phyloP scores from a whole-genome alignment of 208 protist species.

The Acanthamoeba castellanii region DNA sequence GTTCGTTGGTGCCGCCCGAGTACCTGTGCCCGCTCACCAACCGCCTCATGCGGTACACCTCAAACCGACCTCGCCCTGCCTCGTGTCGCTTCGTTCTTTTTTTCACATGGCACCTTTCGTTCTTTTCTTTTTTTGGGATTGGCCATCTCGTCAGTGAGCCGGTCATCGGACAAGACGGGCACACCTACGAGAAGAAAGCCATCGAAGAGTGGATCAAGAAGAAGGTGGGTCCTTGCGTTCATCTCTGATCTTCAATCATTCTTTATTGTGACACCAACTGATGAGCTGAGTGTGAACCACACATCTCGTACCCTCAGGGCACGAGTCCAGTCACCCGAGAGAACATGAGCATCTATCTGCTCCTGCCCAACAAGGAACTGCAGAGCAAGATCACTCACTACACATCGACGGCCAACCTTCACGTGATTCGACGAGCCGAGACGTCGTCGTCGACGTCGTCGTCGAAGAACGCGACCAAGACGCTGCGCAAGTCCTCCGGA shows the following conservation, averaged over 20 bases:
- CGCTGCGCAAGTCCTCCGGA: not conserved
- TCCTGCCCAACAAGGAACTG: slow-evolving; percentile 35
- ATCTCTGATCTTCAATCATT: not conserved
- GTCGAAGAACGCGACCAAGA: not conserved
- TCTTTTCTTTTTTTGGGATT: not conserved
- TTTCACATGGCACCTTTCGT: not conserved
- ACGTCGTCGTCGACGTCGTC: not conserved
- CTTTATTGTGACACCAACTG: not conserved
- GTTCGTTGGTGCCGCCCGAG: slow-evolving; percentile 2
- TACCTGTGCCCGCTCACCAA: slow-evolving; percentile 29
- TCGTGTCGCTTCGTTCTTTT: not conserved
- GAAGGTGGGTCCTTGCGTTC: not conserved
- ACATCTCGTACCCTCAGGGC: not conserved
- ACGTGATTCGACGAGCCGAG: not conserved
- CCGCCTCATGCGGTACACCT: slow-evolving; percentile 9
- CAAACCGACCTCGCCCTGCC: too few species aligned
- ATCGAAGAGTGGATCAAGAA: slow-evolving; percentile 23
- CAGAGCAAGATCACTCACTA: slow-evolving; percentile 18
- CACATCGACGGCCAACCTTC: not conserved
- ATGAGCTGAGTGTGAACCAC: not conserved
- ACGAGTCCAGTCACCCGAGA: slow-evolving; percentile 14
- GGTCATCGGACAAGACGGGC: not conserved
- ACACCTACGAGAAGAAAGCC: slow-evolving; percentile 23
- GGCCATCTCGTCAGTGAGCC: not conserved
- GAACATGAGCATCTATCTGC: slow-evolving; percentile 23